These are phyloP conservation scores for Geotrichum histeridarum DNA, from an alignment of 1,139 yeast species.

Conservation along the genomic window DNA sequence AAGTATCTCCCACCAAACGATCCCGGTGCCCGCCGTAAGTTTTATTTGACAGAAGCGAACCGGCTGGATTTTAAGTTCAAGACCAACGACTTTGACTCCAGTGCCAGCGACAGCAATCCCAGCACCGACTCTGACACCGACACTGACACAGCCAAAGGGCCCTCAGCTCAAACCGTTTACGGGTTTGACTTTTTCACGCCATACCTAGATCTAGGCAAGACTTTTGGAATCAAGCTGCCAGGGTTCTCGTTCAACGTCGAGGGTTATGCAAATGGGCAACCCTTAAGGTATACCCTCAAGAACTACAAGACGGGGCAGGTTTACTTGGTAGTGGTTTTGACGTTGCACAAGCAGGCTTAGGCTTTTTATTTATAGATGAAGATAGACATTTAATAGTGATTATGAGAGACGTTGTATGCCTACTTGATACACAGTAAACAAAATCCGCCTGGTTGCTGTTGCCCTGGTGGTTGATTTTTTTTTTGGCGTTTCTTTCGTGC, in stretches of 20 bases:
- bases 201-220: constrained; percentile 40
- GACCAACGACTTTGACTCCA: constrained; percentile 23
- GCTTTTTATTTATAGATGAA: background rate
- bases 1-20: constrained; percentile 19
- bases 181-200: constrained; percentile 45
- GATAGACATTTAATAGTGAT: background rate
- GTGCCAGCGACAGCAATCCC: too few relatives aligned
- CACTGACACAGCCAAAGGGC: background rate
- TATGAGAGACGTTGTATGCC: background rate
- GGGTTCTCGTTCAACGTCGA: constrained; percentile 44
- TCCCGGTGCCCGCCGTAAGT: constrained; percentile 32
- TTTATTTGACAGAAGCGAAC: constrained; percentile 32
- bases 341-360: constrained; percentile 13
- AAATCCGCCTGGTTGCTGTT: background rate
- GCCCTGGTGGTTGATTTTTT: background rate
- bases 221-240: constrained; percentile 43
- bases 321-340: constrained; percentile 29
- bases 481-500: constrained; percentile 5
- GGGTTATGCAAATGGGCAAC: constrained; percentile 40
- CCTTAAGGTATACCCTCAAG: constrained; percentile 36
- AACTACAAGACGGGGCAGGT: constrained; percentile 23
- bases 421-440: background rate
- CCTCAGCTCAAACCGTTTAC: constrained; percentile 28
- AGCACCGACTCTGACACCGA: background rate
- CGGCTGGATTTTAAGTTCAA: constrained; percentile 35